phyloP scores from a whole-genome alignment of 495 filamentous ascomycete genomes.

The Glutinoglossum americanum region DNA sequence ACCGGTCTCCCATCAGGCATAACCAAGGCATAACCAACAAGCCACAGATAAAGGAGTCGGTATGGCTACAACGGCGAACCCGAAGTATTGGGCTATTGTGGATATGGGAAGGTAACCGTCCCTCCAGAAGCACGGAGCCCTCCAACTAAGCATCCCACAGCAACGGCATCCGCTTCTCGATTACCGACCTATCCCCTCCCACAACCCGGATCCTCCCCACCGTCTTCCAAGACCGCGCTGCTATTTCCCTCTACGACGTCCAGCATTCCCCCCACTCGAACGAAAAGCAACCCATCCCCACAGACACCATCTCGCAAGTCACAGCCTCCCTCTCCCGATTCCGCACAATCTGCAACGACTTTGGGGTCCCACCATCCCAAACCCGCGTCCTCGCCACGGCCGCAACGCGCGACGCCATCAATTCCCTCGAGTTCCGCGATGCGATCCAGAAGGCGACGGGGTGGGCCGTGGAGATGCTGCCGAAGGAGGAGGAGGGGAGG shows the following conservation, averaged over 20 bases:
- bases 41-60: too few relatives aligned
- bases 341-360: slow-evolving; percentile 46
- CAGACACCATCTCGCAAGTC: slow-evolving; percentile 37
- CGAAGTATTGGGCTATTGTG: not conserved
- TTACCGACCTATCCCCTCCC: slow-evolving; percentile 53
- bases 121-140: too few relatives aligned
- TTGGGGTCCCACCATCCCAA: slow-evolving; percentile 37
- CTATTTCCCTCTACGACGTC: slow-evolving; percentile 81
- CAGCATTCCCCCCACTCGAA: slow-evolving; percentile 28
- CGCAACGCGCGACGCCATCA: slow-evolving; percentile 63
- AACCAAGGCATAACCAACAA: too few relatives aligned
- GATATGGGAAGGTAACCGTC: slow-evolving; percentile 3
- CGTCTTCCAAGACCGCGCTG: slow-evolving; percentile 52
- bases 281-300: slow-evolving; percentile 34
- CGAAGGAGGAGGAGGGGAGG: slow-evolving; percentile 60
- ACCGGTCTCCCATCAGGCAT: too few relatives aligned
- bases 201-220: slow-evolving; percentile 51
- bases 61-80: not conserved
- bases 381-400: slow-evolving; percentile 71
- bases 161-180: slow-evolving; percentile 89
- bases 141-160: slow-evolving; percentile 25
- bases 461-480: slow-evolving; percentile 46
- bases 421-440: slow-evolving; percentile 42
- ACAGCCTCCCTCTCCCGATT: slow-evolving; percentile 46
- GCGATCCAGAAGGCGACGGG: slow-evolving; percentile 38